Evolutionary conservation across 345 rosid genomes (phyloP).

Genomic region (Citrus trifoliata): DNA sequence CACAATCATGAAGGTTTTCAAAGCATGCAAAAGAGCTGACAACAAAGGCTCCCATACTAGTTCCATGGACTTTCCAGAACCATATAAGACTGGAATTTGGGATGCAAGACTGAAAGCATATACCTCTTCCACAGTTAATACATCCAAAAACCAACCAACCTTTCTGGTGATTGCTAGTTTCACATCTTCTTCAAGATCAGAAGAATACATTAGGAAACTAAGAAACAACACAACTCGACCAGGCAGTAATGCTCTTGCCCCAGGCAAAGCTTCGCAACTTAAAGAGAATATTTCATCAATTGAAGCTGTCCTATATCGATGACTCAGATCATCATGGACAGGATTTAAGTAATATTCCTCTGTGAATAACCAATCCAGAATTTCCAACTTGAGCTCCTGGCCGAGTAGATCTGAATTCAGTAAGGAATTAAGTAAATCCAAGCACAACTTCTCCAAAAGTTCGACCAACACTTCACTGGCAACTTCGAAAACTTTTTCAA

Average conservation of each 20-base stretch:
- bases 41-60: conserved; percentile 66
- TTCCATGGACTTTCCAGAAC: conserved; percentile 46
- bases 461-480: conserved; percentile 71
- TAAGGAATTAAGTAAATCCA: conserved; percentile 58
- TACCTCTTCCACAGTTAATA: conserved; percentile 52
- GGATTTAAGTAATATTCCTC: conserved; percentile 31
- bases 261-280: conserved; percentile 34
- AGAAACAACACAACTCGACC: conserved; percentile 57
- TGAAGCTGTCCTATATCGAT: conserved; percentile 23
- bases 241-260: conserved; percentile 34
- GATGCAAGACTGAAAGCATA: conserved; percentile 61
- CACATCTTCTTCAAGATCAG: conserved; percentile 46
- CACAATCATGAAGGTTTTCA: conserved; percentile 66
- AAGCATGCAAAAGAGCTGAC: conserved; percentile 55
- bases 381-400: conserved; percentile 50
- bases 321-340: conserved; percentile 21
- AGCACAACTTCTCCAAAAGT: conserved; percentile 67
- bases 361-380: conserved; percentile 60
- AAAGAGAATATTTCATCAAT: conserved; percentile 49
- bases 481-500: conserved; percentile 39
- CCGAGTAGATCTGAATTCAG: conserved; percentile 54
- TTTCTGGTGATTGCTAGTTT: conserved; percentile 45
- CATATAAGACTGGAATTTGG: conserved; percentile 57
- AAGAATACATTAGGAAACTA: conserved; percentile 55
- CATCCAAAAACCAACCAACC: conserved; percentile 66